Base-by-base conservation (phyloP, 2,329 filamentous ascomycete species). In the Epichloe gansuensis region DNA sequence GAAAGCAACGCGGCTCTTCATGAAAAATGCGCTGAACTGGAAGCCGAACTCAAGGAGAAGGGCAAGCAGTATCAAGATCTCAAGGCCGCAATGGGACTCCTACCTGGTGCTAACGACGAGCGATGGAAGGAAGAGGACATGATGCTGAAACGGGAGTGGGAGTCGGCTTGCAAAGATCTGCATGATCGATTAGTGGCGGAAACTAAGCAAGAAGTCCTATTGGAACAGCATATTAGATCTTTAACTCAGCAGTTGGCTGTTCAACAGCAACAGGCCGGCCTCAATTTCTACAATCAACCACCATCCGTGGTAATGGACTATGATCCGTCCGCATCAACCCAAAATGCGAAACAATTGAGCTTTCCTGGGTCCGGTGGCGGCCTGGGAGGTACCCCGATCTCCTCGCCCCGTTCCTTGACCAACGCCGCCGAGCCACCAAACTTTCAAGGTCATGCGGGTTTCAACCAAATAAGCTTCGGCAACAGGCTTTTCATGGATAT, bases 61-160 rank as follows among this genome's bases (percentile, higher is more conserved):
- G 69, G 69, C 54, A 86, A 84, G 51, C 79, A 84, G 57, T 79
- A 91, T 57, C 87, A 88, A 63, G 77, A 82, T 49, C 74, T 89
- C 27, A 87, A 93, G 63, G 81, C 83, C 53, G 78, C 84, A 57
- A 72, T 81, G 48, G 84, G 84, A 64, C 78, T 76, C 52, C 73
- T 81, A 12, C 76, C 79, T 2, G 81, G 77, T 15, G 77, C 73
- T n/a, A 75, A 81, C 52, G 80, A 81, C 39, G 77, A 81, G 13
- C 74, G 73, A 55, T 76, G 71, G 73, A 71, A 72, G 50, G 71
- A 76, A 50, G 70, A 68, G 51, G 74, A 81, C 49, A 65, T 65
- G 46, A 71, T 75, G 47, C 67, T 81, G 23, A 74, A 75, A 53
- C 71, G 74, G 47, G 74, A 79, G 34, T 84, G 80, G 75, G 75